Base-by-base conservation (phyloP, 148 eudicot species). In the Pharnaceum exiguum region DNA sequence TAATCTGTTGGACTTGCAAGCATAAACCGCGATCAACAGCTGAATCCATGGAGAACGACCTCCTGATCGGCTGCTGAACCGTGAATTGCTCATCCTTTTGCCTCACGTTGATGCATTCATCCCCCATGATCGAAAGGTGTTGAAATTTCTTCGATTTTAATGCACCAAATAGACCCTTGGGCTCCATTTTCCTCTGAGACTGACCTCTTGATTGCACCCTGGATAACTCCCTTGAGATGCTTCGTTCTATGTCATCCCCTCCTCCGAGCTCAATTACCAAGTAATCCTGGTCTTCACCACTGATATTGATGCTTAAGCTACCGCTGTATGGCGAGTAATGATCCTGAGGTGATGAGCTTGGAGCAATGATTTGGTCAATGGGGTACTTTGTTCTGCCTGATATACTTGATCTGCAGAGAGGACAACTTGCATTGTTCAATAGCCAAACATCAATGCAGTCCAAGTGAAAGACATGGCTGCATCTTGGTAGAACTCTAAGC, bases 391-490 rank as follows among this genome's bases (percentile, higher is more conserved):
- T 71, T 28, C 63, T 38, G 0, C 87, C 94, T 0, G 94, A 83
- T 57, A 89, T 85, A 48, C 76, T 76, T 13, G 87, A 73, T 54
- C 97, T 74, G 48, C 97, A 89, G 25, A 89, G 80, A 6, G 97
- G 97, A 57, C 97, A 89, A 51, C 82, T 89, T 16, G 87, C 81
- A 35, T 86, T 89, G 70, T 55, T 81, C 26, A 83, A 62, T 1
- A 89, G 81, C 97, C 97, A 89, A 12, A 89, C 55, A 46, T 89
- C 97, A 45, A 89, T 86, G 69, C 97, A 89, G 47, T 89, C 97
- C 4, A 86, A 60, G 29, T 89, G 97, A 59, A 86, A 89, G 2
- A 62, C 76, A 37, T 89, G 97, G 43, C 72, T 72, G 24, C 97
- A 86, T 30, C 68, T 75, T 0, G 97, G 97, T 0, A 89, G 71